Evolutionary conservation across 176 grass and related monocot species (phyloP).

Genomic region (Alloteropsis semialata): DNA sequence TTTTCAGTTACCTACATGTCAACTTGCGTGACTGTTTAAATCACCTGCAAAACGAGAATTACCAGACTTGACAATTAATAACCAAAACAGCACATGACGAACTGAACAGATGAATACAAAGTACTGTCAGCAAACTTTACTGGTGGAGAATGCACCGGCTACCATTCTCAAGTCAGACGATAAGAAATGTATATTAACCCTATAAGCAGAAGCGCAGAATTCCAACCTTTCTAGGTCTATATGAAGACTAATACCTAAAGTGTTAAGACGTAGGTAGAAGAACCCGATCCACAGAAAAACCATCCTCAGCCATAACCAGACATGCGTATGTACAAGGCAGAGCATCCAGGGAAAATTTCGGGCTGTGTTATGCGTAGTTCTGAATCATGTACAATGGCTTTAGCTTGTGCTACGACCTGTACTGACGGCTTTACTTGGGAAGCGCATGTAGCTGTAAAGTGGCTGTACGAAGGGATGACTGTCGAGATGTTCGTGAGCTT

Average conservation of each 20-base stretch:
- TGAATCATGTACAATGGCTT: constrained; percentile 40
- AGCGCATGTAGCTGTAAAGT: constrained; percentile 21
- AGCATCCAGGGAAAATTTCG: constrained; percentile 20
- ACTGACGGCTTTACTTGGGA: constrained; percentile 19
- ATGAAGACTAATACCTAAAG: neutral
- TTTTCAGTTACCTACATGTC: neutral
- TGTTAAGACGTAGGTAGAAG: neutral
- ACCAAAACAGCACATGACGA: neutral
- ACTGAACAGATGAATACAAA: neutral
- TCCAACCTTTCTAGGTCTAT: constrained; percentile 11
- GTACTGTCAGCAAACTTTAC: neutral
- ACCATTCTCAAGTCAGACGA: neutral
- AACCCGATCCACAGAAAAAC: constrained; percentile 14
- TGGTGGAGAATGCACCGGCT: neutral
- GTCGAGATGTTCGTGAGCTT: constrained; percentile 23
- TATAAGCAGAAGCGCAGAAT: neutral
- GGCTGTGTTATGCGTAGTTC: neutral
- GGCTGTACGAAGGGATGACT: constrained; percentile 20
- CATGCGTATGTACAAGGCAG: constrained; percentile 40
- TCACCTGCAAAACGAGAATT: neutral
- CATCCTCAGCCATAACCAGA: constrained; percentile 28
- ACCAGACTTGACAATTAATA: neutral
- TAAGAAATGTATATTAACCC: neutral
- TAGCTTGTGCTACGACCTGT: constrained; percentile 18
- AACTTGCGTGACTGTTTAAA: neutral